These are phyloP conservation scores for Exophiala lecanii-corni DNA, from an alignment of 2,329 filamentous ascomycete genomes.

Conservation along the genomic window DNA sequence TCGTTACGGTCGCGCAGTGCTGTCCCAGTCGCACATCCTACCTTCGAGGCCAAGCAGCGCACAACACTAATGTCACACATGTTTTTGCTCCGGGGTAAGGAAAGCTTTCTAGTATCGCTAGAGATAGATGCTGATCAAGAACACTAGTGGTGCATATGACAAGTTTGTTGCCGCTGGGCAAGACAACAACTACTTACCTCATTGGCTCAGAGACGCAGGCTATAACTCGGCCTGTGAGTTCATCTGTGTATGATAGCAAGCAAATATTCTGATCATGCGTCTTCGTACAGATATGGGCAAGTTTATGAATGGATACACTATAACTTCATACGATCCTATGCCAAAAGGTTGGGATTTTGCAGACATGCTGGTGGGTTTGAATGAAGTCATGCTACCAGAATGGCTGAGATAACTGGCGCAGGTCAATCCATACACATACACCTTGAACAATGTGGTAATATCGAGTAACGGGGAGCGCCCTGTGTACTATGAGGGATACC, in stretches of 20 bases:
- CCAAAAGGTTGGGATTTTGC: slow-evolving; percentile 26
- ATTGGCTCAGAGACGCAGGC: slow-evolving; percentile 14
- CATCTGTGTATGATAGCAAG: no score
- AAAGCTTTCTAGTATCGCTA: background rate
- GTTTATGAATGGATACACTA: slow-evolving; percentile 11
- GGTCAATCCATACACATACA: slow-evolving; percentile 29
- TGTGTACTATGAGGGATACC: slow-evolving; percentile 24
- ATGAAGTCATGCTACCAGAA: background rate
- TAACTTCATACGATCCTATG: slow-evolving; percentile 12
- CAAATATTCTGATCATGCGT: no score
- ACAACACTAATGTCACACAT: slow-evolving; percentile 31
- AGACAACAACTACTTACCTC: slow-evolving; percentile 14
- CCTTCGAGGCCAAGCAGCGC: slow-evolving; percentile 27
- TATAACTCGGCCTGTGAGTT: slow-evolving; percentile 11
- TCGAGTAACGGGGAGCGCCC: slow-evolving; percentile 26
- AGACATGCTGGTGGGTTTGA: background rate
- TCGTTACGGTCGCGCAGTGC: slow-evolving; percentile 29
- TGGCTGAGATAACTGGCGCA: slow-evolving; percentile 26
- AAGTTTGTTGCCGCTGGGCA: slow-evolving; percentile 9
- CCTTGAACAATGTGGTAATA: slow-evolving; percentile 28
- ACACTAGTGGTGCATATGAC: slow-evolving; percentile 8
- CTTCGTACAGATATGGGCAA: slow-evolving; percentile 10
- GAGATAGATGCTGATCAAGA: background rate
- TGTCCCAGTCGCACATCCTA: slow-evolving; percentile 28
- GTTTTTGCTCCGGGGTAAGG: slow-evolving; percentile 17